phyloP scores from a whole-genome alignment of 768 basidiomycete species.

The Suillus spraguei region DNA sequence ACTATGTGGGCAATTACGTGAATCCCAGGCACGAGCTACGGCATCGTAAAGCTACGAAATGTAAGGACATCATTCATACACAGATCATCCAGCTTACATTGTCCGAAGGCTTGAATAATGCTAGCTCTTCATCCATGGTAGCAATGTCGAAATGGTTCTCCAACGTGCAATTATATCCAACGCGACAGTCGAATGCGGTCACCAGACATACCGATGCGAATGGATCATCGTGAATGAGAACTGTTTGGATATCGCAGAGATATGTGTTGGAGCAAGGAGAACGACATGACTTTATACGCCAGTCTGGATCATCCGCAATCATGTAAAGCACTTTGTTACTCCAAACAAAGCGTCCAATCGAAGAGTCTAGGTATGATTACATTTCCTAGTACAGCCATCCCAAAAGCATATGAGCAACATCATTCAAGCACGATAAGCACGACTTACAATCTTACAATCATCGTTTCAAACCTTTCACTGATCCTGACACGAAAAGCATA shows the following conservation, averaged over 20 bases:
- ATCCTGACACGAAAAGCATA: background rate
- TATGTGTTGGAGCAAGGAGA: background rate
- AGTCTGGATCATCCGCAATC: background rate
- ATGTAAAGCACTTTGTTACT: conserved; percentile 1
- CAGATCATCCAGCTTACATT: conserved; percentile 16
- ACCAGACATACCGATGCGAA: background rate
- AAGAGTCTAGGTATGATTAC: background rate
- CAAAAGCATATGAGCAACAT: background rate
- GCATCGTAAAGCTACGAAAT: conserved; percentile 31
- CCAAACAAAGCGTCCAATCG: background rate
- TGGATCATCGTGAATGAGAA: background rate
- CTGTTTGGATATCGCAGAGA: too few relatives aligned
- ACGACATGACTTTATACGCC: background rate
- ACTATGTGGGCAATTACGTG: conserved; percentile 16
- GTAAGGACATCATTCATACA: conserved; percentile 2
- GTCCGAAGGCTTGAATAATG: conserved; percentile 16
- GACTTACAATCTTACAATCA: background rate
- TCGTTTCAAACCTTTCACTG: background rate
- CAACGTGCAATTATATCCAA: conserved; percentile 25
- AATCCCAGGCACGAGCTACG: conserved; percentile 30
- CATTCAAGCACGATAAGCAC: background rate
- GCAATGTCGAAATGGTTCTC: conserved; percentile 29
- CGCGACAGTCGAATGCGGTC: conserved; percentile 16
- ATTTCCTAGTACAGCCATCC: background rate
- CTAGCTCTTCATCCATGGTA: conserved; percentile 20